Conservation (phyloP, 1,284 basidiomycete species). For the Ganoderma sp. region DNA sequence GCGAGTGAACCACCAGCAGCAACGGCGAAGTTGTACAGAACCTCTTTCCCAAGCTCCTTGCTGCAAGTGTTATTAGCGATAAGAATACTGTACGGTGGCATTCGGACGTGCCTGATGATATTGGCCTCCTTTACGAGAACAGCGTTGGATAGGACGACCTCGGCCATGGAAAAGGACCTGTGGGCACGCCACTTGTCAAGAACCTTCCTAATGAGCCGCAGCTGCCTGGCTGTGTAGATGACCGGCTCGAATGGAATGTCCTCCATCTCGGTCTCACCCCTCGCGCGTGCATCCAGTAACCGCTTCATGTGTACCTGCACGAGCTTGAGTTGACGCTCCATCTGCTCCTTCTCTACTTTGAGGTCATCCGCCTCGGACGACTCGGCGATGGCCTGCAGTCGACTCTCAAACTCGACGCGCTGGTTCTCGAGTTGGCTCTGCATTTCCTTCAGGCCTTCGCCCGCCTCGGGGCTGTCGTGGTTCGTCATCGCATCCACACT, state of each 20-base stretch:
- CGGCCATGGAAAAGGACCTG: slow-evolving; percentile 90
- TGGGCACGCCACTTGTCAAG: slow-evolving; percentile 86
- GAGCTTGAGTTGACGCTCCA: slow-evolving; percentile 84
- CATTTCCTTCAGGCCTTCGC: slow-evolving; percentile 67
- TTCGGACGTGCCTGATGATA: slow-evolving; percentile 72
- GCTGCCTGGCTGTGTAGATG: slow-evolving; percentile 80
- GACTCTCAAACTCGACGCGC: slow-evolving; percentile 59
- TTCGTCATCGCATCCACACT: slow-evolving; percentile 74
- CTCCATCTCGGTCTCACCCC: slow-evolving; percentile 72
- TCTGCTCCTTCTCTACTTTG: slow-evolving; percentile 87
- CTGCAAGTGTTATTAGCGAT: slow-evolving; percentile 48
- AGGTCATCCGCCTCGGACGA: slow-evolving; percentile 81
- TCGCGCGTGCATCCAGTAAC: slow-evolving; percentile 78
- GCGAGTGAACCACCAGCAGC: slow-evolving; percentile 83
- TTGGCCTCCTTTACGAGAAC: slow-evolving; percentile 94
- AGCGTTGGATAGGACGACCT: slow-evolving; percentile 85
- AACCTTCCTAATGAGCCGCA: slow-evolving; percentile 80
- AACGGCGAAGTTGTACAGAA: slow-evolving; percentile 92
- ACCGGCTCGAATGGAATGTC: slow-evolving; percentile 73
- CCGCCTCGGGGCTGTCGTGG: slow-evolving; percentile 70
- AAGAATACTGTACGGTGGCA: not conserved
- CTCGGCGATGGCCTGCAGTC: slow-evolving; percentile 76
- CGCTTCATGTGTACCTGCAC: slow-evolving; percentile 86
- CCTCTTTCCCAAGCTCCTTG: slow-evolving; percentile 84
- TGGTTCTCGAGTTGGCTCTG: slow-evolving; percentile 68